These are phyloP conservation scores for Yarrowia hollandica DNA, from an alignment of 805 yeast species.

Conservation along the genomic window DNA sequence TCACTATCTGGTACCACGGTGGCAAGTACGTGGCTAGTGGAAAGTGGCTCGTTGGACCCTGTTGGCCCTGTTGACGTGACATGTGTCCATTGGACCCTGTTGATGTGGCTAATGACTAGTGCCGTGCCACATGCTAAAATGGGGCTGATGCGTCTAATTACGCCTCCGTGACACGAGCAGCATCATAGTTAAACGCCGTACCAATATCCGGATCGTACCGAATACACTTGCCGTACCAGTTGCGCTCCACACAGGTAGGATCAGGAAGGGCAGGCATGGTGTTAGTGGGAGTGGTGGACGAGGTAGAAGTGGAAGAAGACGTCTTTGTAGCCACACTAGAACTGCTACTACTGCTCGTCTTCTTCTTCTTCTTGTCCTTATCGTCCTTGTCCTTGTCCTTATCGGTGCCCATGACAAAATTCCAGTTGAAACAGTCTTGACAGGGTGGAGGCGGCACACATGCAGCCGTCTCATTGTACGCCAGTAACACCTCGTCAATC, in stretches of 20 bases:
- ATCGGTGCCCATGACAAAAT: constrained; percentile 48
- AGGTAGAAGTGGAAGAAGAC: background rate
- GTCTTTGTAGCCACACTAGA: background rate
- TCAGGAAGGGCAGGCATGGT: constrained; percentile 14
- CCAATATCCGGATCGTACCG: constrained; percentile 26
- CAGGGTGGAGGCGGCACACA: constrained; percentile 81
- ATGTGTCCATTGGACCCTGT: no score
- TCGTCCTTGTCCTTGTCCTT: constrained; percentile 29
- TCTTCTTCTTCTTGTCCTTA: constrained; percentile 11
- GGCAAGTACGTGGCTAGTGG: constrained; percentile 1
- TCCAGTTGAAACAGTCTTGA: constrained; percentile 88
- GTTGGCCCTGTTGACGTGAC: no score
- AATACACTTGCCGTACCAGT: constrained; percentile 37
- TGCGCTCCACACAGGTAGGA: constrained; percentile 48
- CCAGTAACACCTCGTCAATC: constrained; percentile 71
- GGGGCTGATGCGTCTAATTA: no score
- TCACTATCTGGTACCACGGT: background rate
- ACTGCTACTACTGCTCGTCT: background rate
- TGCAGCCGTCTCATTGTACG: constrained; percentile 72
- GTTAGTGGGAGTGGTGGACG: constrained; percentile 3
- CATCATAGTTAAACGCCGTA: no score
- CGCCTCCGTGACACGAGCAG: background rate
- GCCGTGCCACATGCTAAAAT: constrained; percentile 24
- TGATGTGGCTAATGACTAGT: background rate
- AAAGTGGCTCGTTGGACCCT: background rate